Evolutionary conservation across 1,284 basidiomycete genomes (phyloP).

Genomic region (Rhizoctonia solani): DNA sequence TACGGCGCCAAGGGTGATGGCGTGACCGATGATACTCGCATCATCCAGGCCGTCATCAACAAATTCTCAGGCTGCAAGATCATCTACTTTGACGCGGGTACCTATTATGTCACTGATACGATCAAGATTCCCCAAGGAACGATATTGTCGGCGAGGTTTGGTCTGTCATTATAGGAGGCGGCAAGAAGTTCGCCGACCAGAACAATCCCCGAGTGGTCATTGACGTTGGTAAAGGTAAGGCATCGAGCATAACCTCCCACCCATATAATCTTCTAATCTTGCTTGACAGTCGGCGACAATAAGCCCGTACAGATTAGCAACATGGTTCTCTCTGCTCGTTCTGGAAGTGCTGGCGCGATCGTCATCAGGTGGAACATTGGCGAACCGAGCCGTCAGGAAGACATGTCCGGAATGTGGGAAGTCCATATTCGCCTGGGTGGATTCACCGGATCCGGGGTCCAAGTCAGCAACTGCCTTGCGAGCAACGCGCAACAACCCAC

Average conservation of each 20-base stretch:
- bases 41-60: slow-evolving; percentile 62
- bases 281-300: slow-evolving; percentile 46
- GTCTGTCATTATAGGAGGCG: slow-evolving; percentile 71
- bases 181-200: slow-evolving; percentile 59
- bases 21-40: slow-evolving; percentile 70
- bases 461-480: slow-evolving; percentile 52
- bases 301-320: slow-evolving; percentile 65
- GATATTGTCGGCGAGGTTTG: slow-evolving; percentile 76
- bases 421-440: slow-evolving; percentile 55
- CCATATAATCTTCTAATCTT: neutral
- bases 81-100: slow-evolving; percentile 59
- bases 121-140: slow-evolving; percentile 71
- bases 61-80: slow-evolving; percentile 74
- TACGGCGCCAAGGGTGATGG: slow-evolving; percentile 77
- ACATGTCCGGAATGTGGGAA: slow-evolving; percentile 72
- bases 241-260: neutral
- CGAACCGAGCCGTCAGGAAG: slow-evolving; percentile 57
- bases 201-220: slow-evolving; percentile 61
- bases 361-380: slow-evolving; percentile 74
- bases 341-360: slow-evolving; percentile 64
- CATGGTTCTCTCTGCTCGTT: slow-evolving; percentile 48
- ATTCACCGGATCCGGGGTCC: slow-evolving; percentile 62
- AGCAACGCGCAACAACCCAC: slow-evolving; percentile 47
- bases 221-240: slow-evolving; percentile 54
- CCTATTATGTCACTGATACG: slow-evolving; percentile 72